Evolutionary conservation across 257 asterid genomes (phyloP), one percentile per base, ranked within the genome.

Genomic region (Anisodus acutangulus): DNA sequence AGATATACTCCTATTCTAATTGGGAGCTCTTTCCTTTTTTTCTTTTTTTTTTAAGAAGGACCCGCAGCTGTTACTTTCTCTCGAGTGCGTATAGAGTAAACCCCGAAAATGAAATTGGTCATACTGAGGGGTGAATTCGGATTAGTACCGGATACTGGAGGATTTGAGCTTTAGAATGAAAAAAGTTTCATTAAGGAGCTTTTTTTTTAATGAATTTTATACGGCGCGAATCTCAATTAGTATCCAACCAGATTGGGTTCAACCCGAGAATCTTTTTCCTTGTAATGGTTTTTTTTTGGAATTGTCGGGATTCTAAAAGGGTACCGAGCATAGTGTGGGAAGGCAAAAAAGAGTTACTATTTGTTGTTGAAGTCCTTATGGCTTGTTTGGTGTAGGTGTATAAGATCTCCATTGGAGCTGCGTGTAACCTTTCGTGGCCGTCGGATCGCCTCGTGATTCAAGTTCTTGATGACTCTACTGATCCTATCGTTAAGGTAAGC

Each of bases 361-460:
- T 78, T 37, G 3, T 87, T 63, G n/a, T 5, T 55, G 35, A 47
- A 71, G 31, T 84, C 70, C 3, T 35, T 16, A 7, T 79, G 58
- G 49, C 60, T 68, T 81, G 55, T 67, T 58, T 59, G 67, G 58
- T 39, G 19, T 90, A 95, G 98, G 98, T 95, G 45, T 93, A 94
- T 84, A 93, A 94, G 97, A 91, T 95, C 92, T 95, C 98, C 83
- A 95, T 95, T 86, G 98, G 98, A 58, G 98, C 98, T 76, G 98
- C 98, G 79, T 95, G 98, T 85, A 95, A 95, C 84, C 97, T 95
- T 66, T 91, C 98, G 1, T 95, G 98, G 98, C 98, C 98, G 54
- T 87, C 97, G 2, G 98, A 94, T 90, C 93, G 98, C 83, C 89
- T 95, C 17, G 97, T 95, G 82, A 94, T 95, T 89, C 98, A 95